phyloP scores from a whole-genome alignment of 352 stramenopile species.

The Lagenidium sp. region DNA sequence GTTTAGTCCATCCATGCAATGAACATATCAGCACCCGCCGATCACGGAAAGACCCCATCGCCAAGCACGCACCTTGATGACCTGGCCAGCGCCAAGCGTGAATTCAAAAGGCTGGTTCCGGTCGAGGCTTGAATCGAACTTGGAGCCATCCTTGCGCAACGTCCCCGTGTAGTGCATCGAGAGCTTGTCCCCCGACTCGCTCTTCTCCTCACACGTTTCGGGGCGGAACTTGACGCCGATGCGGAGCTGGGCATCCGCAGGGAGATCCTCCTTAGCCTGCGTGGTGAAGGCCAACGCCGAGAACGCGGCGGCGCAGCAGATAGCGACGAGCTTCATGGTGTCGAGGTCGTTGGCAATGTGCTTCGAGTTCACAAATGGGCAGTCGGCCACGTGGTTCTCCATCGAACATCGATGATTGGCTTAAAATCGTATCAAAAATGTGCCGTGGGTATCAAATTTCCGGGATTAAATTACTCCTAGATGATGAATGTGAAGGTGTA shows the following conservation, averaged over 20 bases:
- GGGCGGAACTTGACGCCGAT: constrained; percentile 77
- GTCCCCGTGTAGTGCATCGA: constrained; percentile 96
- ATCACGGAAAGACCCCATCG: not conserved
- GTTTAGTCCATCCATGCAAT: constrained; percentile 4
- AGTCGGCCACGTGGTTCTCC: no score
- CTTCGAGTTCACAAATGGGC: no score
- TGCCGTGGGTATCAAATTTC: no score
- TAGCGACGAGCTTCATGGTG: constrained; percentile 35
- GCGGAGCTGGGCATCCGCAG: constrained; percentile 53
- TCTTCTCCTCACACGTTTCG: constrained; percentile 60
- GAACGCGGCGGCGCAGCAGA: no score
- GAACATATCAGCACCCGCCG: constrained; percentile 2
- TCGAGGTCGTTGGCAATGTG: constrained; percentile 2
- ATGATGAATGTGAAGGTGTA: no score
- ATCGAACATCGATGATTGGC: no score
- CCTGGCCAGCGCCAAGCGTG: constrained; percentile 87
- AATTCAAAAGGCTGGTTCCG: constrained; percentile 93
- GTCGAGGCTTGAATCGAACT: constrained; percentile 97
- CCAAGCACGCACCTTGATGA: constrained; percentile 86
- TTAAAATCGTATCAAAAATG: no score
- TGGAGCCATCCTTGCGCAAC: constrained; percentile 92
- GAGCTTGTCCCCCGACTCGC: constrained; percentile 78
- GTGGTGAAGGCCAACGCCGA: constrained; percentile 14
- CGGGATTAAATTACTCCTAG: no score
- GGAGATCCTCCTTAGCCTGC: constrained; percentile 64